Percentiles rank a stretch among this genome's conserved stretches.
phyloP scores from a whole-genome alignment of 1,284 basidiomycete species.

The Trametes versicolor region DNA sequence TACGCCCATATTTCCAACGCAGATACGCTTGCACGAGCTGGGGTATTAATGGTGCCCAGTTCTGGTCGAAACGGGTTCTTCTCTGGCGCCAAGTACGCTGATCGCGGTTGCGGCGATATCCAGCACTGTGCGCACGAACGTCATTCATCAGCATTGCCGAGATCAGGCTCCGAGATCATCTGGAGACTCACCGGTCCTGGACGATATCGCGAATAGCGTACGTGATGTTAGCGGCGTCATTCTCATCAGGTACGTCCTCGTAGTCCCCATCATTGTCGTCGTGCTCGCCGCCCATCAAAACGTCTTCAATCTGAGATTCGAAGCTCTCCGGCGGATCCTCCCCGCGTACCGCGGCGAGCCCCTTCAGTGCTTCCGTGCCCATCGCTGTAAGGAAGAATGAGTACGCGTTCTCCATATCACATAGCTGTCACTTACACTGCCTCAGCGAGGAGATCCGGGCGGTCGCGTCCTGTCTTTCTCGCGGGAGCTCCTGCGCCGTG shows the following conservation, averaged over 20 bases:
- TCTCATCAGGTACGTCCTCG: conserved; percentile 7
- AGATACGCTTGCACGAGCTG: not conserved
- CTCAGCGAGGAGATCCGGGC: too few relatives aligned
- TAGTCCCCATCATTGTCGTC: conserved; percentile 1
- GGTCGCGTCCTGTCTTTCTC: too few relatives aligned
- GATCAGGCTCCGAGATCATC: not conserved
- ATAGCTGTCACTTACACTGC: too few relatives aligned
- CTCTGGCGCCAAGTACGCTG: not conserved
- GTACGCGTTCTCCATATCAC: too few relatives aligned
- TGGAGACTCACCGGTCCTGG: conserved; percentile 3
- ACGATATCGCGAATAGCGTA: conserved; percentile 11
- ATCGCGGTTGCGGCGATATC: not conserved
- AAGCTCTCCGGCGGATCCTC: not conserved
- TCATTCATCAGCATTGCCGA: not conserved
- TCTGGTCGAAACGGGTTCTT: not conserved
- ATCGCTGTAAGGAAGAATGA: not conserved
- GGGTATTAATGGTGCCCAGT: not conserved
- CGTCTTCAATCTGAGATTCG: not conserved
- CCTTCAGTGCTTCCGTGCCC: not conserved
- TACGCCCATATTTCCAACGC: not conserved
- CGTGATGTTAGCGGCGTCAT: not conserved
- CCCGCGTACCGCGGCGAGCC: conserved; percentile 4
- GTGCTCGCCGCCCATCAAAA: not conserved
- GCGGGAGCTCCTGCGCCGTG: too few relatives aligned
- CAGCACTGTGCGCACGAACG: not conserved